Base-by-base conservation (phyloP, 352 stramenopile genomes). In the Phytophthora sansomeana region DNA sequence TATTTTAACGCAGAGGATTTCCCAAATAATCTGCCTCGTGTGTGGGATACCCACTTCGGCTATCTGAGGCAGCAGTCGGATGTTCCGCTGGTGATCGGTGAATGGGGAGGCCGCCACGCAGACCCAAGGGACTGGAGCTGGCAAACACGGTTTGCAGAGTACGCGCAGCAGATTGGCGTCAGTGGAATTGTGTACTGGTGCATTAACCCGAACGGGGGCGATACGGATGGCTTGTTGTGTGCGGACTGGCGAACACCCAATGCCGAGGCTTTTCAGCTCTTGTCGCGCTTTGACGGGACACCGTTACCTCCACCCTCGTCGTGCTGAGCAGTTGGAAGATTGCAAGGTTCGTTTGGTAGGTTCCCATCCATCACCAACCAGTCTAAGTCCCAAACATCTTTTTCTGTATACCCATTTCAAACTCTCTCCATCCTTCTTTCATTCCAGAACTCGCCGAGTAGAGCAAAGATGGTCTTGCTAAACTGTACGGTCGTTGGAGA, bases 31-130 rank as follows among this genome's bases (percentile, higher is more conserved):
- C 67, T 92, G 64, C 70, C 75, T 39, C 19, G 29, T 17, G 75
- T 92, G 44, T 92, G 83, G 83, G 69, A 90, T 39, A 32, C 50
- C 1, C 80, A 89, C 41, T 87, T 92, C 67, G 83, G 83, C 4
- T 84, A 73, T 54, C 13, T 88, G 1, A 72, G 69, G 26, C 33
- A 69, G 28, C 44, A 69, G 30, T 58, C 69, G 19, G 63, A 72
- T 4, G 67, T 71, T 4, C 63, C 82, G 21, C 13, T 92, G 6
- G 78, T 92, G 2, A 66, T 90, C 19, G 83, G 83, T 2, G 83
- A 90, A 62, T 92, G 79, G 78, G 83, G 83, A 29, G 83, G 83
- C 17, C 74, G 69, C 14, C 71, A 85, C 55, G 63, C 57, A 0
- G 57, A 66, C 8, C 39, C 56, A 7, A 63, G 59, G 19, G 82